A percentile compares a stretch with the other conserved stretches of the same genome.
phyloP scores from a whole-genome alignment of 495 filamentous ascomycete species.

The Xylaria grammica region DNA sequence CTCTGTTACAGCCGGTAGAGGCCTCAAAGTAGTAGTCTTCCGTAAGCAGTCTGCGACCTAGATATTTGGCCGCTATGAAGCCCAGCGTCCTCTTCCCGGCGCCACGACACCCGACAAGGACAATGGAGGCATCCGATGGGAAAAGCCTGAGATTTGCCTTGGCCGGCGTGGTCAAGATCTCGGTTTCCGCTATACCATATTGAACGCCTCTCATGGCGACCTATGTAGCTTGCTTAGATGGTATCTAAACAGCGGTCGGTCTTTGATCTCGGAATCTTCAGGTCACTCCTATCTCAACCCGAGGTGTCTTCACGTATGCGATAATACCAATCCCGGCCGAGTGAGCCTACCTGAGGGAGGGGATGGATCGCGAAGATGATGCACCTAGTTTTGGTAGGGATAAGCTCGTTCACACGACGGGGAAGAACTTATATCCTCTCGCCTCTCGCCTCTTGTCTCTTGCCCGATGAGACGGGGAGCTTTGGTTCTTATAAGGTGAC shows the following conservation, averaged over 20 bases:
- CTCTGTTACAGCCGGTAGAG: constrained; percentile 64
- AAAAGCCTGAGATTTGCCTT: constrained; percentile 54
- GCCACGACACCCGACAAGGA: constrained; percentile 75
- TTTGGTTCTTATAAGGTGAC: constrained; percentile 7
- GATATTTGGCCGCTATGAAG: constrained; percentile 75
- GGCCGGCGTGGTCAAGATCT: constrained; percentile 35
- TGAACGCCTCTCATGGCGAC: constrained; percentile 20
- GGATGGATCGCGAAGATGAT: not conserved
- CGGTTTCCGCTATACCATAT: constrained; percentile 16
- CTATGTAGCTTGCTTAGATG: not conserved
- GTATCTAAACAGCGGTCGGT: not conserved
- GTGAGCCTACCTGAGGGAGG: not conserved
- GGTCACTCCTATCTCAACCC: not conserved
- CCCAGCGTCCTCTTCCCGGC: constrained; percentile 79
- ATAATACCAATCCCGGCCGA: not conserved
- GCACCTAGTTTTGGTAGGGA: not conserved
- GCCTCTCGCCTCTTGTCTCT: not conserved
- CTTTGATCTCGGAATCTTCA: not conserved
- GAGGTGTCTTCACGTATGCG: not conserved
- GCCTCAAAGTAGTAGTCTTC: constrained; percentile 74
- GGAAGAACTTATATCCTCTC: constrained; percentile 2
- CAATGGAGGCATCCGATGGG: constrained; percentile 68
- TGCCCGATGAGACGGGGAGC: not conserved
- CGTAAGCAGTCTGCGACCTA: constrained; percentile 71
- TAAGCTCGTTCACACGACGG: not conserved